Evolutionary conservation across 2,329 filamentous ascomycete genomes (phyloP).

Genomic region (Ophiocordyceps robertsii): DNA sequence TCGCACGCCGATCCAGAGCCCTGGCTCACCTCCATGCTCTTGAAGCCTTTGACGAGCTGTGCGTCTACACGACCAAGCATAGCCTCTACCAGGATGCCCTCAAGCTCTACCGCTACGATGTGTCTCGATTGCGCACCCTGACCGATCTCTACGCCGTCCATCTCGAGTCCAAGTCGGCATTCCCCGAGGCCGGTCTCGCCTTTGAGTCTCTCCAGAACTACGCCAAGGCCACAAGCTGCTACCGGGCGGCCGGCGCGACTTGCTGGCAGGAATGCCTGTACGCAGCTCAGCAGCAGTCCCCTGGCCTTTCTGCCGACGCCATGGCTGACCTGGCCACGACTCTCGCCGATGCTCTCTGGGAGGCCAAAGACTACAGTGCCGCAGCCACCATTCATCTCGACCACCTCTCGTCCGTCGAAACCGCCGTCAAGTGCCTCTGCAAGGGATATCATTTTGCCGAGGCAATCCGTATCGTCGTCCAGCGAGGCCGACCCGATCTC

Average conservation of each 20-base stretch:
- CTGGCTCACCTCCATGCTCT: constrained; percentile 62
- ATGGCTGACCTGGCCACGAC: constrained; percentile 55
- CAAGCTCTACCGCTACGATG: constrained; percentile 71
- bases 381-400: constrained; percentile 73
- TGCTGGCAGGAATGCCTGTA: constrained; percentile 88
- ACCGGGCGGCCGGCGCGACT: constrained; percentile 60
- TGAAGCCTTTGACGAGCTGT: constrained; percentile 63
- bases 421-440: constrained; percentile 66
- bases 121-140: constrained; percentile 49
- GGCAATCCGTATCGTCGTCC: constrained; percentile 64
- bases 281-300: constrained; percentile 52
- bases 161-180: constrained; percentile 60
- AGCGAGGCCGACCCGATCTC: constrained; percentile 46
- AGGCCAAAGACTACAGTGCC: constrained; percentile 70
- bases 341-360: constrained; percentile 66
- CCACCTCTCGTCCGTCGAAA: constrained; percentile 59
- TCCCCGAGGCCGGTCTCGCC: constrained; percentile 77
- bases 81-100: constrained; percentile 66
- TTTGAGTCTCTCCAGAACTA: constrained; percentile 78
- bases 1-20: constrained; percentile 65
- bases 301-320: constrained; percentile 45
- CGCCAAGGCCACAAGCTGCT: constrained; percentile 63
- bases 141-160: constrained; percentile 69
- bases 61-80: constrained; percentile 67
- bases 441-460: constrained; percentile 79